Evolutionary conservation across 2,329 filamentous ascomycete species (phyloP), one percentile per base, ranked within the genome.

Genomic region (Cercospora sp.): DNA sequence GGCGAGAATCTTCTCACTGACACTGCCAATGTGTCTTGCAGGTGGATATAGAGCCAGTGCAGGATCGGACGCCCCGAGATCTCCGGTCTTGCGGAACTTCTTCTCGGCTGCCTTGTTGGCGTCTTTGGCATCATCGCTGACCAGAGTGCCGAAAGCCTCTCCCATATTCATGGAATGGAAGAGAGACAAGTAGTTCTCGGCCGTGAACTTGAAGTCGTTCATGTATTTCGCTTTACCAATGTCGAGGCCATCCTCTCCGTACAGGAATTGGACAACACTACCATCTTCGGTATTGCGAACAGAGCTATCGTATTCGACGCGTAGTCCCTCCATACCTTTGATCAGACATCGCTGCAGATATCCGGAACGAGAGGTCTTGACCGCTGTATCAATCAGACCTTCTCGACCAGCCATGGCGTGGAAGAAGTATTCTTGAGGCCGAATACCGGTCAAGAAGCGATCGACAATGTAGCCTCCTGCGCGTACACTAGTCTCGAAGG

Each of bases 361-460:
- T 69, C 95, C 96, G 30, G 95, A 98, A 77, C 95, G 90, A 9
- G 94, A 97, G 1, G 95, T 99, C 83, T 99, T 99, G 80, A 99
- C 95, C 71, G 95, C 95, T 21, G 95, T 99, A 86, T 99, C 95
- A 78, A 99, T 99, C 72, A 99, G 84, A 85, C 95, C 95, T 85
- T 99, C 96, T 82, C 95, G 89, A 75, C 96, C 96, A 77, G 94
- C 95, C 96, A 99, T 99, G 80, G 96, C 93, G 87, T 99, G 95
- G 85, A 99, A 99, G 80, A 94, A 99, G 80, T 97, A 99, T 79
- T 99, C 96, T 77, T 99, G 95, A 4, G 95, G 95, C 65, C 94
- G 89, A 70, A 99, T 95, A 69, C 95, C 95, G 26, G 96, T 99
- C 85, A 99, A 91, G 87, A 99, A 99, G 79, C 95, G 93, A 77